Percentiles rank a stretch among this genome's conserved stretches.
These are phyloP conservation scores for Diaporthe amygdali DNA, from an alignment of 2,329 filamentous ascomycete genomes.

Conservation along the genomic window DNA sequence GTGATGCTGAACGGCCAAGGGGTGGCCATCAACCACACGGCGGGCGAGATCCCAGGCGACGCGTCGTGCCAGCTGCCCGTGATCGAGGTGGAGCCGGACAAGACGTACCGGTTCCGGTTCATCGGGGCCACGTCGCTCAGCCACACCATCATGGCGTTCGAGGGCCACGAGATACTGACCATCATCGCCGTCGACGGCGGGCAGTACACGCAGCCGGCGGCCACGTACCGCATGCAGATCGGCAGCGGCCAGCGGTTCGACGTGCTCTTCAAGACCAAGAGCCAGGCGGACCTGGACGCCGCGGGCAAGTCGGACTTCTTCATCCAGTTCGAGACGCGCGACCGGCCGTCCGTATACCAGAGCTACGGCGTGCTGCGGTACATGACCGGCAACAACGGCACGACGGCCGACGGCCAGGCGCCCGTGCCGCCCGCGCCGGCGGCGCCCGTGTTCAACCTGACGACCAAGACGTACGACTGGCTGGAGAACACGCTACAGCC, in stretches of 20 bases:
- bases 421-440: slow-evolving; percentile 33
- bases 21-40: slow-evolving; percentile 43
- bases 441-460: slow-evolving; percentile 38
- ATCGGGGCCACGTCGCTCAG: slow-evolving; percentile 63
- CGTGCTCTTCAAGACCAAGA: slow-evolving; percentile 59
- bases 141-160: slow-evolving; percentile 58
- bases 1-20: slow-evolving; percentile 63
- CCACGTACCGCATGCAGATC: slow-evolving; percentile 57
- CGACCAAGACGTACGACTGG: slow-evolving; percentile 42
- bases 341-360: slow-evolving; percentile 48
- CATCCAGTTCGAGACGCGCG: slow-evolving; percentile 53
- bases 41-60: slow-evolving; percentile 33
- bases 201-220: slow-evolving; percentile 54
- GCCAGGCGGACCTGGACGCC: slow-evolving; percentile 44
- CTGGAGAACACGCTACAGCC: slow-evolving; percentile 53
- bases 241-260: slow-evolving; percentile 66
- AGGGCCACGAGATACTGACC: slow-evolving; percentile 58
- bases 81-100: slow-evolving; percentile 64
- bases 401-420: not conserved
- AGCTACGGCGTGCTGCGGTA: slow-evolving; percentile 58
- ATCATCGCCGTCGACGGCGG: slow-evolving; percentile 68
- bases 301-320: slow-evolving; percentile 42
- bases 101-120: slow-evolving; percentile 66
- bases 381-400: slow-evolving; percentile 25
- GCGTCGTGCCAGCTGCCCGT: slow-evolving; percentile 50